Evolutionary conservation across 2,329 filamentous ascomycete species (phyloP).

Genomic region (Cercospora nicotianae): DNA sequence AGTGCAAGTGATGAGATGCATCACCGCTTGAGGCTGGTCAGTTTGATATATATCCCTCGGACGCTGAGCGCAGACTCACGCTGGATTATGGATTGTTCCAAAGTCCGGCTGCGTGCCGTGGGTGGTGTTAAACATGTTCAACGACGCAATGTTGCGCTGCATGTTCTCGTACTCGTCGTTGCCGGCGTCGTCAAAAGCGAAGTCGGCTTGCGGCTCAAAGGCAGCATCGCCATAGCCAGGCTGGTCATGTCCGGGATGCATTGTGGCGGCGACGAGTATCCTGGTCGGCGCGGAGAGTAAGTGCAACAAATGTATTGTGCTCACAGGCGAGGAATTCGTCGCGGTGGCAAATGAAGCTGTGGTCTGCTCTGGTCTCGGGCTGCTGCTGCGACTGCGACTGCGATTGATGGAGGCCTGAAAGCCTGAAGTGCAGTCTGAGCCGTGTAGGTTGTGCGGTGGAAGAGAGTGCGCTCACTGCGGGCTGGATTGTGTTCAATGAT

Average conservation of each 20-base stretch:
- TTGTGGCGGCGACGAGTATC: not conserved
- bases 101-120: not conserved
- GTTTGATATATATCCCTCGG: not conserved
- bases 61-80: not conserved
- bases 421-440: not conserved
- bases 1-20: not conserved
- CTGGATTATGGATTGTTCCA: not conserved
- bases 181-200: conserved; percentile 29
- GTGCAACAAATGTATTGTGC: not conserved
- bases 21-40: conserved; percentile 2
- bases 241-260: not conserved
- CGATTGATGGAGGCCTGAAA: conserved; percentile 7
- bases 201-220: conserved; percentile 31
- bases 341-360: not conserved
- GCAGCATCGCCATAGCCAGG: conserved; percentile 27
- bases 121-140: conserved; percentile 20
- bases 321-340: not conserved
- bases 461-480: not conserved
- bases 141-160: conserved; percentile 24
- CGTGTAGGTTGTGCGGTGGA: not conserved
- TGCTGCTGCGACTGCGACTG: not conserved
- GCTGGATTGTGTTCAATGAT: not conserved
- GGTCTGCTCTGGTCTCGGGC: not conserved
- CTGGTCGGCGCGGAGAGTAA: not conserved
- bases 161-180: conserved; percentile 28